A percentile compares a stretch with the other conserved stretches of the same genome.
phyloP scores from a whole-genome alignment of 192 early-diverging fungal species.

The Mortierella hygrophila region DNA sequence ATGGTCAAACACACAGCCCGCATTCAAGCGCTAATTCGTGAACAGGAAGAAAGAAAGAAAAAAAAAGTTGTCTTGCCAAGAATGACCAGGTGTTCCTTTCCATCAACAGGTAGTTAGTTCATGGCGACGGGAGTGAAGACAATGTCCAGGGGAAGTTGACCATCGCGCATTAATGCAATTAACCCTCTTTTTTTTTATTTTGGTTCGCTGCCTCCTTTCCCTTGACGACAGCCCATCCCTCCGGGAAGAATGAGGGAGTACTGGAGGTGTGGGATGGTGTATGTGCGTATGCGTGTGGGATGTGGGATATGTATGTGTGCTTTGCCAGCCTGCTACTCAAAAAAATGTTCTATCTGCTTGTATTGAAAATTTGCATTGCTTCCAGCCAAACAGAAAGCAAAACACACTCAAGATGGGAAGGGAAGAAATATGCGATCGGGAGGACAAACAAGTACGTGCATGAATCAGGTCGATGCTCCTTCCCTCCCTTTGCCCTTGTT shows the following conservation, averaged over 20 bases:
- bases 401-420: not conserved
- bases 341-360: not conserved
- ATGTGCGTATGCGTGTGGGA: too few species aligned
- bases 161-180: conserved; percentile 34
- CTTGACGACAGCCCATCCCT: not conserved
- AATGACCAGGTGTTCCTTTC: not conserved
- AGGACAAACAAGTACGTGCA: not conserved
- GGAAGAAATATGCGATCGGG: not conserved
- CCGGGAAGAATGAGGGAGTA: not conserved
- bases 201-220: not conserved
- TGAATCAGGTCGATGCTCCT: not conserved
- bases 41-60: conserved; percentile 3
- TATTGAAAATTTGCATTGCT: not conserved
- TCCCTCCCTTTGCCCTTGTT: not conserved
- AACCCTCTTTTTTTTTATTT: not conserved
- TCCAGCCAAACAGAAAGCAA: not conserved
- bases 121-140: not conserved
- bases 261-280: too few species aligned
- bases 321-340: too few species aligned
- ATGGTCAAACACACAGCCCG: not conserved
- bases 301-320: too few species aligned
- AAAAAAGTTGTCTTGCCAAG: conserved; percentile 2
- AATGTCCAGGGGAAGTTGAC: not conserved
- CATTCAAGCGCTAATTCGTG: not conserved
- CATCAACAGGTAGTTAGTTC: not conserved